These are phyloP conservation scores for apple (Malus domestica) DNA, from an alignment of 306 rosid genomes.

Conservation along the genomic window DNA sequence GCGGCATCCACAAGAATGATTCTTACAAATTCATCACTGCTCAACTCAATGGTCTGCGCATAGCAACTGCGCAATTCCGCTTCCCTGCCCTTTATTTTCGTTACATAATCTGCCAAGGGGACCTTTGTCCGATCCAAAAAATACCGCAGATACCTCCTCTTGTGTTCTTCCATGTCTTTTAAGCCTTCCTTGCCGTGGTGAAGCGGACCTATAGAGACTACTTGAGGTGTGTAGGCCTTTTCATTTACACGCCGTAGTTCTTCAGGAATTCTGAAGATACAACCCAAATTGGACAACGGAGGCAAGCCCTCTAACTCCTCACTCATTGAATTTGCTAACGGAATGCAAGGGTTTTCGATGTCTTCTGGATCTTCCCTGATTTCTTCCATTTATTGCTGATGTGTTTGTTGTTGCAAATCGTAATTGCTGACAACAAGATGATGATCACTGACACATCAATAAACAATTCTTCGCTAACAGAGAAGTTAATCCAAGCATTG, in stretches of 20 bases:
- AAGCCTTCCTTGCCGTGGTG: constrained; percentile 5
- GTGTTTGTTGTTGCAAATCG: too few species aligned
- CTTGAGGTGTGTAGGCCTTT: constrained; percentile 11
- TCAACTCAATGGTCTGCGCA: background rate
- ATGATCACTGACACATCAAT: too few species aligned
- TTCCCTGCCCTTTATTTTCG: background rate
- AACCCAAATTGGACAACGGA: background rate
- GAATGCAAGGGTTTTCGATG: background rate
- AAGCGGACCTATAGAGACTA: constrained; percentile 31
- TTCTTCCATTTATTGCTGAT: too few species aligned
- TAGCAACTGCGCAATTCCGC: background rate
- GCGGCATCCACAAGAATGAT: constrained; percentile 11
- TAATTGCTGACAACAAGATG: too few species aligned
- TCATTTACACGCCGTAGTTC: background rate
- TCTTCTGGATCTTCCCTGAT: background rate
- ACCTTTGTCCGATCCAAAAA: background rate
- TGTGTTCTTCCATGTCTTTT: constrained; percentile 3
- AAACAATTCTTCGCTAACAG: too few species aligned
- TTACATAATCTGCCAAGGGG: background rate
- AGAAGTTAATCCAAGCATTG: too few species aligned
- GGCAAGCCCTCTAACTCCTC: background rate
- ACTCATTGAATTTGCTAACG: too few species aligned
- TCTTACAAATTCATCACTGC: constrained; percentile 5
- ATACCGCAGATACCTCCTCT: background rate
- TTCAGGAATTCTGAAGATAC: background rate